A percentile compares a stretch with the other conserved stretches of the same genome.
These are phyloP conservation scores for Fusarium paranaense DNA, from an alignment of 2,329 filamentous ascomycete genomes.

Conservation along the genomic window DNA sequence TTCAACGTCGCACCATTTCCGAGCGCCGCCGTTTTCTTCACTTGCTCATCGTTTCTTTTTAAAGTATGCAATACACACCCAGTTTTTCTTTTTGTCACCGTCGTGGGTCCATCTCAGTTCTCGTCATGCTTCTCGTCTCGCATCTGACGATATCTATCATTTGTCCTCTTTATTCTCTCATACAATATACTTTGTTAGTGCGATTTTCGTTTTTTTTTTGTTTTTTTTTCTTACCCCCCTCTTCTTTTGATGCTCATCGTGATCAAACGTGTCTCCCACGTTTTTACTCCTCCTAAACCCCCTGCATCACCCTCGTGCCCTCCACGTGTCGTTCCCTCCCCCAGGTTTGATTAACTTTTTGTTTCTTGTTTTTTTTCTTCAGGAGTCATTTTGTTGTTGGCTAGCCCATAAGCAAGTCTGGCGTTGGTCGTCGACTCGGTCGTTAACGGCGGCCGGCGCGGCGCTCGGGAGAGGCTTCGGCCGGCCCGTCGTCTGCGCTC, in stretches of 20 bases:
- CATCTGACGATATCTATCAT: conserved; percentile 2
- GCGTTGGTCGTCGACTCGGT: background rate
- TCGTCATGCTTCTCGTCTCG: conserved; percentile 4
- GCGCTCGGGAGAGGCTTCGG: conserved; percentile 8
- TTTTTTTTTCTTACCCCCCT: background rate
- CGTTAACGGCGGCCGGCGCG: conserved; percentile 9
- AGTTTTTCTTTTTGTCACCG: conserved; percentile 10
- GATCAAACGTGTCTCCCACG: conserved; percentile 30
- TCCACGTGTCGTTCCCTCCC: conserved; percentile 39
- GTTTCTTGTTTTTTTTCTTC: background rate
- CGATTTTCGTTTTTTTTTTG: background rate
- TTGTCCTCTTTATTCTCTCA: background rate
- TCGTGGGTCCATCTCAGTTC: background rate
- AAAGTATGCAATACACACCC: background rate
- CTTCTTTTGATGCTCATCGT: conserved; percentile 1
- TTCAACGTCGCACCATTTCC: conserved; percentile 19
- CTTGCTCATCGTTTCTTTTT: background rate
- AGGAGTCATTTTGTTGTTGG: background rate
- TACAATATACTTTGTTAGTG: background rate
- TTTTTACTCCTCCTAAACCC: conserved; percentile 8
- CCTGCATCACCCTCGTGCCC: conserved; percentile 29
- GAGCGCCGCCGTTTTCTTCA: background rate
- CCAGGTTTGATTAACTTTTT: background rate
- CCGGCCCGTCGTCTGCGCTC: background rate
- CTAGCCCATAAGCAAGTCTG: background rate